Base-by-base conservation (phyloP, 1,139 yeast species). In the Scheffersomyces titani region DNA sequence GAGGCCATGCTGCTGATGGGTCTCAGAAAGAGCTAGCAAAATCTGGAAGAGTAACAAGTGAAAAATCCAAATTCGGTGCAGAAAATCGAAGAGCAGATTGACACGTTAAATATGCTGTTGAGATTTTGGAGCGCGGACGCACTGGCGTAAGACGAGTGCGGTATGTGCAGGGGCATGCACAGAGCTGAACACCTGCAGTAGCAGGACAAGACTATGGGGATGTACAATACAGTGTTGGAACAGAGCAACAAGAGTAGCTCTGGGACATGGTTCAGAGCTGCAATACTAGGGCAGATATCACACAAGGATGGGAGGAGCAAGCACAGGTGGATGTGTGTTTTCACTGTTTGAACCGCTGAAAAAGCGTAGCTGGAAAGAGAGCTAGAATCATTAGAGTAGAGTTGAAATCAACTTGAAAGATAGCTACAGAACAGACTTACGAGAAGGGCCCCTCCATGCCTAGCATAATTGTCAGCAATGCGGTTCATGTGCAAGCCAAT, bases 1-100 rank as follows among this genome's bases (percentile, higher is more conserved):
- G 78, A 67, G 55, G 72, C 70, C 76, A 73, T 73, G 49, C 47
- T 55, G 47, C 19, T 6, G 21, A 19, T 46, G 19, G 48, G 48
- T 19, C 21, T 19, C 19, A 16, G 21, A 46, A 46, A 19, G 21
- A n/a, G 48, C 19, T 19, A 19, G 20, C 21, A 46, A 46, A 46
- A 46, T 13, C 48, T 46, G 48, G 16, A 13, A 16, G 16, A 46
- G 19, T 46, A 11, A 46, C 9, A 20, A 11, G 21, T 19, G 21
- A 46, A 46, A 46, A 46, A 46, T 19, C 21, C 48, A 46, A 30
- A 30, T 5, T 30, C 40, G 40, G 16, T 30, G 2, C 40, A 30
- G 16, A 30, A 30, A 30, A 30, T 11, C 9, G 40, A 30, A 30
- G 40, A 24, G 40, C 40, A 30, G 40, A 30, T 30, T 30, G 40